phyloP scores from a whole-genome alignment of 73 alveolate genomes.

The Paramecium sexaurelia region DNA sequence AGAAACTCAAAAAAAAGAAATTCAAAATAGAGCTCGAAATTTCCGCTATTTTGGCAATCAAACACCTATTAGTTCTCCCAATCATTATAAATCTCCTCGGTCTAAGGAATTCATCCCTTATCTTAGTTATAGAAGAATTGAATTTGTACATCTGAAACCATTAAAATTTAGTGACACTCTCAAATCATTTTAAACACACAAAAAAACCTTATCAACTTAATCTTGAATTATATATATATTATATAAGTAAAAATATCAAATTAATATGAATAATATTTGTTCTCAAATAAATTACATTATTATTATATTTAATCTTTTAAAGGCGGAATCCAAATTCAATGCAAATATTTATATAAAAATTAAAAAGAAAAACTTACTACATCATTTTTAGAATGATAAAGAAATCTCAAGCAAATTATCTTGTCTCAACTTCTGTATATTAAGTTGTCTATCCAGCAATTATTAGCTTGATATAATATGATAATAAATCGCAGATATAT shows the following conservation, averaged over 20 bases:
- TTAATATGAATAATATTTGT: slow-evolving; percentile 76
- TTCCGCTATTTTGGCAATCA: neutral
- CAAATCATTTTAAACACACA: slow-evolving; percentile 11
- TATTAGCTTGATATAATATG: no score
- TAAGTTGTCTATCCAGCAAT: no score
- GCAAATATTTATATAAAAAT: slow-evolving; percentile 65
- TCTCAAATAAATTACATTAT: slow-evolving; percentile 72
- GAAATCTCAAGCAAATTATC: no score
- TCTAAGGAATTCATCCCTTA: neutral
- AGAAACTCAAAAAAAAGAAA: neutral
- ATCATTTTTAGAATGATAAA: no score
- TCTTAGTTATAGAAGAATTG: slow-evolving; percentile 31
- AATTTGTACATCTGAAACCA: neutral
- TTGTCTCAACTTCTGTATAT: no score
- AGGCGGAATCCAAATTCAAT: slow-evolving; percentile 70
- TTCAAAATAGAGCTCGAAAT: neutral
- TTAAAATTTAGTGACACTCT: slow-evolving; percentile 20
- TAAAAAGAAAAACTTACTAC: no score
- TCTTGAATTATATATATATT: neutral
- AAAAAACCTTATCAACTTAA: slow-evolving; percentile 5
- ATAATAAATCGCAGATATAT: no score
- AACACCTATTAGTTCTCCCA: neutral
- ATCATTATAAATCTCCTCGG: neutral
- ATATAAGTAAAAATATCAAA: neutral
- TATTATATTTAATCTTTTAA: slow-evolving; percentile 52